These are phyloP conservation scores for Tardiomyces blankii DNA, from an alignment of 1,139 yeast genomes.

Conservation along the genomic window DNA sequence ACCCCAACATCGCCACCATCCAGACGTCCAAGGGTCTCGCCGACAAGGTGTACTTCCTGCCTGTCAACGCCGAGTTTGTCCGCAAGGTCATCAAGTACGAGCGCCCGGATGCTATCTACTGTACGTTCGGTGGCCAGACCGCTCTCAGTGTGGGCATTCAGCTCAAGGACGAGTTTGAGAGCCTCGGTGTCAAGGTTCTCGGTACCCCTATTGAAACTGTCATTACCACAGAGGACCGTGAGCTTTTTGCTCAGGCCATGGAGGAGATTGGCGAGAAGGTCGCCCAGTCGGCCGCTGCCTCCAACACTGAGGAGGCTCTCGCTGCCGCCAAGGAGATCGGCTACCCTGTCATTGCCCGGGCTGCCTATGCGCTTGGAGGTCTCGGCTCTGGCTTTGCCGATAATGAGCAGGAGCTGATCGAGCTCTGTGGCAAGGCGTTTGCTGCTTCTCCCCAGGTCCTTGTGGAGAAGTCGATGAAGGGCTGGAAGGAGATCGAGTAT, in stretches of 20 bases:
- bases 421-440: conserved; percentile 81
- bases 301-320: conserved; percentile 67
- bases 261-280: conserved; percentile 90
- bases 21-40: conserved; percentile 95
- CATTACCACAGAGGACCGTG: conserved; percentile 96
- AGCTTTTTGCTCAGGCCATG: conserved; percentile 88
- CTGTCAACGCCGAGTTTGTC: conserved; percentile 93
- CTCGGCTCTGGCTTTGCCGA: conserved; percentile 98
- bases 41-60: conserved; percentile 89
- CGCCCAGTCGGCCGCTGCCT: conserved; percentile 85
- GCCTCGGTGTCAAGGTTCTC: conserved; percentile 84
- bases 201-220: conserved; percentile 96
- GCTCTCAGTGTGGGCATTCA: conserved; percentile 93
- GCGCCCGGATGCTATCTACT: conserved; percentile 93
- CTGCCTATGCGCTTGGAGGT: conserved; percentile 97
- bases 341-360: conserved; percentile 94
- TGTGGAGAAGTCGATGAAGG: conserved; percentile 92
- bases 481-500: conserved; percentile 98
- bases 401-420: conserved; percentile 72
- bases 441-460: conserved; percentile 94
- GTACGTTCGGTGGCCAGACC: conserved; percentile 98
- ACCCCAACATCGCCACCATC: conserved; percentile 96
- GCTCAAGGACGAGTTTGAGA: conserved; percentile 87
- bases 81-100: conserved; percentile 91
- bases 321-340: conserved; percentile 80